Evolutionary conservation across 78 protist genomes (phyloP), one percentile per base, ranked within the genome.

Genomic region (Diacronema lutheri): DNA sequence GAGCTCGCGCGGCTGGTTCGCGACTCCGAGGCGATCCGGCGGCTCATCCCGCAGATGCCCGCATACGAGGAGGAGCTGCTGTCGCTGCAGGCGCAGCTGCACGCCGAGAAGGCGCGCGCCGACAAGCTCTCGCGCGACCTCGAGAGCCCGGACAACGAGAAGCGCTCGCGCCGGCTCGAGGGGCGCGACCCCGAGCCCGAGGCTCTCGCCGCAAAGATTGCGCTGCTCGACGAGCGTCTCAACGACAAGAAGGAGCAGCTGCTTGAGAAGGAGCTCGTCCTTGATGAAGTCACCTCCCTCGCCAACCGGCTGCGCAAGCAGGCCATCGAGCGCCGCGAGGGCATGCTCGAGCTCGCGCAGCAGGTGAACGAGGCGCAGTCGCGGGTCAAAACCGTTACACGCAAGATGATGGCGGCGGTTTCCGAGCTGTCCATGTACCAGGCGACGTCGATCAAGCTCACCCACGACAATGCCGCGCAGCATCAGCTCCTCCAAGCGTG

Each of bases 391-490:
- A 41, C 19, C 65, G 40, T 64, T 31, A 92, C 91, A 14, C 73
- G 91, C 38, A 57, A 68, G 82, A 87, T 86, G 88, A 94, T 88
- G 93, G 94, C 96, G 23, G 50, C 89, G 26, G 93, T 92, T 11
- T 72, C 92, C 20, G 96, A 94, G 89, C 89, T 94, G 35, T 81
- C 93, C 44, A 86, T 94, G 91, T 83, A 80, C 57, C 93, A 90
- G 86, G 93, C 86, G 50, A 87, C 86, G 1, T 65, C 90, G 37
- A 72, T 88, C 79, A 55, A 85, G 81, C 89, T 91, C n/a, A 41
- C 86, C 76, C 84, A 85, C 71, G 89, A 77, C 60, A 79, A 68
- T 46, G 35, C 50, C 50, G 50, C 50, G 16, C 16, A 3, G 16
- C 7, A 3, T 3, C 50, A 44, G 50, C 16, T 9, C 16, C 50